Percentiles rank a stretch among this genome's conserved stretches.
Conservation (phyloP, 805 yeast genomes). For the Spathaspora sp. region DNA sequence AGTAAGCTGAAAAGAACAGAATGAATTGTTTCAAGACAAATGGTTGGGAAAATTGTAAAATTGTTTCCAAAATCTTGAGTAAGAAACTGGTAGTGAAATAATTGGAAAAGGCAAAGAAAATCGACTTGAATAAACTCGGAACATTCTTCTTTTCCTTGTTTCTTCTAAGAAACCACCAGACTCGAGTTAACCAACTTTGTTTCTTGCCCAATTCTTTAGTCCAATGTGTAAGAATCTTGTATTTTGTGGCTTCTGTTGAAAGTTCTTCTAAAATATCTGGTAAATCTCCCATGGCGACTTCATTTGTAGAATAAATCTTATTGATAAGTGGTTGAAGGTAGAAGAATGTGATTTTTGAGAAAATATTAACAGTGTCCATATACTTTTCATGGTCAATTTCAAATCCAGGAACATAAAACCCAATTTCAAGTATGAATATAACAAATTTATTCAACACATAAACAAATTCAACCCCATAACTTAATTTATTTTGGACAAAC, state of each 20-base stretch:
- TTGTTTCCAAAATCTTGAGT: conserved; percentile 18
- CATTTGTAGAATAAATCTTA: conserved; percentile 19
- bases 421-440: conserved; percentile 15
- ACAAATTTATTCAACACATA: conserved; percentile 1
- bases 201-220: conserved; percentile 9
- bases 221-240: conserved; percentile 21
- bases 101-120: conserved; percentile 11
- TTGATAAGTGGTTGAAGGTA: conserved; percentile 26
- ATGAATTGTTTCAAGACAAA: conserved; percentile 28
- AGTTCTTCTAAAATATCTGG: conserved; percentile 42
- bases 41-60: conserved; percentile 22
- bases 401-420: conserved; percentile 15
- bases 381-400: conserved; percentile 24
- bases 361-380: conserved; percentile 18
- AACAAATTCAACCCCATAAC: conserved; percentile 12
- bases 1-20: conserved; percentile 18
- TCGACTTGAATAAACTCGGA: conserved; percentile 9
- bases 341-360: conserved; percentile 18
- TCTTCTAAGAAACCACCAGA: conserved; percentile 6
- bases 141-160: conserved; percentile 6
- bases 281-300: conserved; percentile 47
- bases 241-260: conserved; percentile 14
- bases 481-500: conserved; percentile 8
- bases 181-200: not conserved
- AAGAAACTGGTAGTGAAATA: conserved; percentile 3